phyloP scores from a whole-genome alignment of 2,329 filamentous ascomycete genomes.

The Decorospora gaudefroyi region DNA sequence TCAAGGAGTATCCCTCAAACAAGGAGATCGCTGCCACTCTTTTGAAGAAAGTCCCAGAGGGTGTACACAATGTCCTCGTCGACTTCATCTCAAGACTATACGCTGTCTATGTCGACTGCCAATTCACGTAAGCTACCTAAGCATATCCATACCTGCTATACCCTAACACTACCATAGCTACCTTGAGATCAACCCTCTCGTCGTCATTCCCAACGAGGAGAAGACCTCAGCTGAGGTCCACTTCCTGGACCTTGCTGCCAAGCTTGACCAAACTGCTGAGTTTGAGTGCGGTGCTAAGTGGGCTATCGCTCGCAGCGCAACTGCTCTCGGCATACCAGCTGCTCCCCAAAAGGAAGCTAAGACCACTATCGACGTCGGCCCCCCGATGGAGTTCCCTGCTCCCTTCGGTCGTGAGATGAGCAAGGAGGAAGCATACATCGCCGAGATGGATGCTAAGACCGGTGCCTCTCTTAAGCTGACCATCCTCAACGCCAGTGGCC shows the following conservation, averaged over 20 bases:
- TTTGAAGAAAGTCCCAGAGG: slow-evolving; percentile 90
- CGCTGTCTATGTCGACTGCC: slow-evolving; percentile 98
- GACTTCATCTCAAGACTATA: slow-evolving; percentile 99
- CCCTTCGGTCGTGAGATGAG: slow-evolving; percentile 97
- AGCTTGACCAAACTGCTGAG: slow-evolving; percentile 98
- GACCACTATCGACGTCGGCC: slow-evolving; percentile 92
- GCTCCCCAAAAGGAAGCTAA: slow-evolving; percentile 66
- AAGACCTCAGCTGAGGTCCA: slow-evolving; percentile 91
- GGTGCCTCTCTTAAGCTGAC: slow-evolving; percentile 98
- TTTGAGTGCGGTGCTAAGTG: slow-evolving; percentile 99
- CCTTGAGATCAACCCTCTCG: slow-evolving; percentile 98
- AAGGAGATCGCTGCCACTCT: slow-evolving; percentile 84
- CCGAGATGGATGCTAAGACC: slow-evolving; percentile 98
- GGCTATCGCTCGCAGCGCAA: slow-evolving; percentile 91
- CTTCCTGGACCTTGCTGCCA: slow-evolving; percentile 98
- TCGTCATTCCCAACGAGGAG: slow-evolving; percentile 93
- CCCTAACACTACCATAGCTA: slow-evolving; percentile 58
- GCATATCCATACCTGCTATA: neutral
- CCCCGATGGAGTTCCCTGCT: slow-evolving; percentile 98
- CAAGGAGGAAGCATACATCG: slow-evolving; percentile 99
- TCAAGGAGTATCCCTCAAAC: slow-evolving; percentile 93
- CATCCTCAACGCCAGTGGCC: slow-evolving; percentile 86
- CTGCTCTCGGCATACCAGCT: slow-evolving; percentile 80
- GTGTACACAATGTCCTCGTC: slow-evolving; percentile 95
- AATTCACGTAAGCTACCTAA: slow-evolving; percentile 71